Conservation (phyloP, 2,329 filamentous ascomycete species). For the Cercospora zeae-maydis region DNA sequence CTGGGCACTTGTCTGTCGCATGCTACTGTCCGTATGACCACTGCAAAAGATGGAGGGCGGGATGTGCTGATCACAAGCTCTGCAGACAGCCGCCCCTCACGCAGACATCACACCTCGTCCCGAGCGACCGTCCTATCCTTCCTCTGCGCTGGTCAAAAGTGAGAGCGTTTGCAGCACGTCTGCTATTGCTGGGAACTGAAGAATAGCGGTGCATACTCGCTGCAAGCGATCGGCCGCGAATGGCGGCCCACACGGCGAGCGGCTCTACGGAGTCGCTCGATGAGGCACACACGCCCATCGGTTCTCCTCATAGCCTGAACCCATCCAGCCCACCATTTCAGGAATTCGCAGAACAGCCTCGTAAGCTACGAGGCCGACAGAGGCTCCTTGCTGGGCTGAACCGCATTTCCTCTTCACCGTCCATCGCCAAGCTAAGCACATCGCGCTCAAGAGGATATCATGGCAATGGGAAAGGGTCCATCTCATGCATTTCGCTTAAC, state of each 20-base stretch:
- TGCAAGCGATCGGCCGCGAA: background rate
- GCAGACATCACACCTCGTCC: background rate
- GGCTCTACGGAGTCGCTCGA: slow-evolving; percentile 20
- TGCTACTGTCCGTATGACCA: slow-evolving; percentile 7
- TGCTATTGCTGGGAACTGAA: background rate
- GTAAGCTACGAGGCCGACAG: slow-evolving; percentile 65
- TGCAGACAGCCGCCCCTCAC: background rate
- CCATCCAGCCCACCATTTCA: slow-evolving; percentile 27
- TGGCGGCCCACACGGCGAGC: slow-evolving; percentile 19
- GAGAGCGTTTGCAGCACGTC: background rate
- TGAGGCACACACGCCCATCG: slow-evolving; percentile 16
- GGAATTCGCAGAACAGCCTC: slow-evolving; percentile 37
- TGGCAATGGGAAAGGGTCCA: slow-evolving; percentile 58
- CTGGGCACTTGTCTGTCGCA: background rate
- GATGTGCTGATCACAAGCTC: slow-evolving; percentile 4
- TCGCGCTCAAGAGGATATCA: slow-evolving; percentile 64
- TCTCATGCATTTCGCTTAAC: slow-evolving; percentile 62
- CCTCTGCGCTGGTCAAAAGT: slow-evolving; percentile 2
- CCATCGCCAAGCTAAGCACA: slow-evolving; percentile 61
- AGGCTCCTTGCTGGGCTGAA: slow-evolving; percentile 71
- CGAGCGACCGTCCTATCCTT: background rate
- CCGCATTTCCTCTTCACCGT: slow-evolving; percentile 76
- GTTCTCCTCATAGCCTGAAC: slow-evolving; percentile 27
- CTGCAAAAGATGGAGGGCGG: background rate
- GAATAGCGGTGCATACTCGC: background rate